These are phyloP conservation scores for Auxenochlorella protothecoides DNA, from an alignment of 139 green algal genomes.

Conservation along the genomic window DNA sequence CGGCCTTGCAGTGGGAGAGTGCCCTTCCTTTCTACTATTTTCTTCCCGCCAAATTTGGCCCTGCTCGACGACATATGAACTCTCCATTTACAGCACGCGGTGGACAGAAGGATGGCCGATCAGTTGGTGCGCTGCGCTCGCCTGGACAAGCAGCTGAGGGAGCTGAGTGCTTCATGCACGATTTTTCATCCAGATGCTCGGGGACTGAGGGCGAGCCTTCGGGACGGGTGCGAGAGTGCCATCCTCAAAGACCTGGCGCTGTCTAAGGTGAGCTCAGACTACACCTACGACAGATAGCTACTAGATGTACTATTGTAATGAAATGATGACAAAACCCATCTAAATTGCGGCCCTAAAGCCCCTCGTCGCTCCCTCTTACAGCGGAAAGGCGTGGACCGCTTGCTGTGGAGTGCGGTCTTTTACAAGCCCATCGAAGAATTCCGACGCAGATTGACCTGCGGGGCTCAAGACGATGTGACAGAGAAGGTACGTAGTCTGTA, in stretches of 20 bases:
- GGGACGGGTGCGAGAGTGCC: slow-evolving; percentile 34
- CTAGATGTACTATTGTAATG: not conserved
- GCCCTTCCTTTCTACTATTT: no score
- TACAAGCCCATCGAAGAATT: slow-evolving; percentile 73
- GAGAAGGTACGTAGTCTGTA: not conserved
- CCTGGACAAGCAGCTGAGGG: not conserved
- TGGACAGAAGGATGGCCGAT: no score
- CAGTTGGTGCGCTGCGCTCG: not conserved
- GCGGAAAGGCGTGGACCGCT: slow-evolving; percentile 37
- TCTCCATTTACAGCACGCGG: no score
- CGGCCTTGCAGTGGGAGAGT: no score
- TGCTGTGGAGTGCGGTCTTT: slow-evolving; percentile 57
- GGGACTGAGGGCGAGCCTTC: slow-evolving; percentile 32
- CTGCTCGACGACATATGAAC: not conserved
- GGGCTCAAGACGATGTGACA: not conserved
- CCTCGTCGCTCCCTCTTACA: not conserved
- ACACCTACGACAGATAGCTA: not conserved
- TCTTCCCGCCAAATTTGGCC: not conserved
- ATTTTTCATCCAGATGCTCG: slow-evolving; percentile 42
- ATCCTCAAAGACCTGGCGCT: slow-evolving; percentile 43
- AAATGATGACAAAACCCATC: not conserved
- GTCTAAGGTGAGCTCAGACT: slow-evolving; percentile 22
- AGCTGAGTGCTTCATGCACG: not conserved
- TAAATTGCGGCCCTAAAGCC: not conserved
- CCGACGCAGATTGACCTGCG: slow-evolving; percentile 9